Percentiles rank a stretch among this genome's conserved stretches.
phyloP scores from a whole-genome alignment of 1,284 basidiomycete species.

The Rhodotorula sp. region DNA sequence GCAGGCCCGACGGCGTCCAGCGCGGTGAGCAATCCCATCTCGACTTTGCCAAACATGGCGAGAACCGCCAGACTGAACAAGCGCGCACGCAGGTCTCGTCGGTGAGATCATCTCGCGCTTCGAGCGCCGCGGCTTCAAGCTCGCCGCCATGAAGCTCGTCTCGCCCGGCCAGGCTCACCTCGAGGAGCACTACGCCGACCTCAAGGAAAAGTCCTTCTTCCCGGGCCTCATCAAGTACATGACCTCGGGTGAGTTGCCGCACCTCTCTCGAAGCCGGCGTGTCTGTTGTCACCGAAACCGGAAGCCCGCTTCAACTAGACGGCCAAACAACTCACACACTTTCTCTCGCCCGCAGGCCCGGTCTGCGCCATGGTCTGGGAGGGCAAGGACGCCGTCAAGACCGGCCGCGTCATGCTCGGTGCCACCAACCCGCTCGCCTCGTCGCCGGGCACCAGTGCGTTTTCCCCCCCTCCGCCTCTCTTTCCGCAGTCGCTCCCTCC shows the following conservation, averaged over 20 bases:
- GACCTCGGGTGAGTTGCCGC: slow-evolving; percentile 40
- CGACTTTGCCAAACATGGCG: background rate
- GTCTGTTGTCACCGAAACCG: no score
- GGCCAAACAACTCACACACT: background rate
- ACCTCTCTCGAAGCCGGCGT: no score
- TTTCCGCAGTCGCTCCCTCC: slow-evolving; percentile 12
- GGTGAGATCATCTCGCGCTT: slow-evolving; percentile 73
- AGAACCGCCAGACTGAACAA: background rate
- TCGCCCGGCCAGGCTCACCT: slow-evolving; percentile 61
- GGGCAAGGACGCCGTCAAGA: slow-evolving; percentile 83
- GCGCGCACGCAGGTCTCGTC: slow-evolving; percentile 61
- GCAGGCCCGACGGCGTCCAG: slow-evolving; percentile 93
- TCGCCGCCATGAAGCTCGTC: slow-evolving; percentile 64
- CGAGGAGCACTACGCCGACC: slow-evolving; percentile 91
- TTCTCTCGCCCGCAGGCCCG: slow-evolving; percentile 63
- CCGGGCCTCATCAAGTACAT: slow-evolving; percentile 83
- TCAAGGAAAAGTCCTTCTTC: slow-evolving; percentile 88
- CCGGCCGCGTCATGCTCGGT: slow-evolving; percentile 69
- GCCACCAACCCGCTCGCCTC: slow-evolving; percentile 95
- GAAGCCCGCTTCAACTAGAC: no score
- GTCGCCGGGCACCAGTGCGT: slow-evolving; percentile 62
- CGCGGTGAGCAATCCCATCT: slow-evolving; percentile 52
- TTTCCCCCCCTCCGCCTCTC: slow-evolving; percentile 31
- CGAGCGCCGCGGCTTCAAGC: slow-evolving; percentile 93
- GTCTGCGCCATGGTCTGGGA: slow-evolving; percentile 97